phyloP scores from a whole-genome alignment of 2,329 filamentous ascomycete species.

The Sclerotinia minor region DNA sequence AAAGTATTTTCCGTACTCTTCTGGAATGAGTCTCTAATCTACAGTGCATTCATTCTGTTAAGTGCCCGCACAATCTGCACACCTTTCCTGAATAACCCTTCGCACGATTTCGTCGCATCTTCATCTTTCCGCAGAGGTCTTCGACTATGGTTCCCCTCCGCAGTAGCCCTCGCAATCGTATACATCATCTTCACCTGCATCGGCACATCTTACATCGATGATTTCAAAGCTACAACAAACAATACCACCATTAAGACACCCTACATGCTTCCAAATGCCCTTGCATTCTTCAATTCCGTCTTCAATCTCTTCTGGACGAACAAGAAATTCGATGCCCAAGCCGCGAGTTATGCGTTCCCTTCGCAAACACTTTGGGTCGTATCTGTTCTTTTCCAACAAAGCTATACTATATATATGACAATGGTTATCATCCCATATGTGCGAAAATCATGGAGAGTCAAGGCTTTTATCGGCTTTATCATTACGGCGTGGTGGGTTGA shows the following conservation, averaged over 20 bases:
- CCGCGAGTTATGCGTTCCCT: conserved; percentile 47
- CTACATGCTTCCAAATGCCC: conserved; percentile 43
- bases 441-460: conserved; percentile 28
- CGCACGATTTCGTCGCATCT: conserved; percentile 43
- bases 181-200: conserved; percentile 43
- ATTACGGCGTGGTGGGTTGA: conserved; percentile 50
- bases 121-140: conserved; percentile 47
- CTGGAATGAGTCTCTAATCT: conserved; percentile 49
- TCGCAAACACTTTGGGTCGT: conserved; percentile 48
- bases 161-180: conserved; percentile 46
- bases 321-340: conserved; percentile 44
- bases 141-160: conserved; percentile 46
- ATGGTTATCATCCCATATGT: conserved; percentile 48
- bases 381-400: conserved; percentile 48
- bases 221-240: conserved; percentile 43
- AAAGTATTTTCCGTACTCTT: conserved; percentile 48
- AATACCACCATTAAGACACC: conserved; percentile 44
- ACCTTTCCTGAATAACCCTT: conserved; percentile 45
- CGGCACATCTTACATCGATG: conserved; percentile 43
- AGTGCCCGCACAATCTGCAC: conserved; percentile 47
- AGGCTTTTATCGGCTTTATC: conserved; percentile 42
- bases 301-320: conserved; percentile 51
- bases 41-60: conserved; percentile 49
- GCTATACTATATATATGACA: conserved; percentile 50
- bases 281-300: conserved; percentile 49